Evolutionary conservation across 2,329 filamentous ascomycete species (phyloP).

Genomic region (Fusarium sp.): DNA sequence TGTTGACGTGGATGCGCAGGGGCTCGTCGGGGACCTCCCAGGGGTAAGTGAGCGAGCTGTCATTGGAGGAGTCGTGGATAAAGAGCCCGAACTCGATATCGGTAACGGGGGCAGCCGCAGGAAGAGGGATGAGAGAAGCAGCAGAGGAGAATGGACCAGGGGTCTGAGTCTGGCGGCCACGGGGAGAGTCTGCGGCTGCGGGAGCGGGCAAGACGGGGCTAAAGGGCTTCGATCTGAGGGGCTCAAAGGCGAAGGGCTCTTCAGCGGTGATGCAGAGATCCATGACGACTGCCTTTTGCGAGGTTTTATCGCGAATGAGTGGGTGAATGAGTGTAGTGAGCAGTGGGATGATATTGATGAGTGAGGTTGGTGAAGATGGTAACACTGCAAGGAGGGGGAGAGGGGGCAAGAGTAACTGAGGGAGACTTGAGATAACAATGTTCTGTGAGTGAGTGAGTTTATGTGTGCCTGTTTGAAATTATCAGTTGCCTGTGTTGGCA

Average conservation of each 20-base stretch:
- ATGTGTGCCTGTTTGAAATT: not conserved
- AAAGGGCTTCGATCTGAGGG: slow-evolving; percentile 40
- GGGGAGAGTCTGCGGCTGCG: slow-evolving; percentile 11
- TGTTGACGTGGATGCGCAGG: slow-evolving; percentile 35
- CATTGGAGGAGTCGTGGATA: slow-evolving; percentile 40
- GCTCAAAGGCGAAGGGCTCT: slow-evolving; percentile 44
- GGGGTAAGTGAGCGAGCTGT: slow-evolving; percentile 45
- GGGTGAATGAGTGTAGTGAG: not conserved
- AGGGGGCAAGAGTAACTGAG: not conserved
- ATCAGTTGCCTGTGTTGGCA: not conserved
- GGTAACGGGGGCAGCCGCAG: not conserved
- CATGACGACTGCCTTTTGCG: slow-evolving; percentile 22
- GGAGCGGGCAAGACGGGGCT: slow-evolving; percentile 25
- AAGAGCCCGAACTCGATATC: slow-evolving; percentile 47
- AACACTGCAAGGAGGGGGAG: slow-evolving; percentile 1
- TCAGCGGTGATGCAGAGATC: slow-evolving; percentile 49
- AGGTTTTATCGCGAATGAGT: not conserved
- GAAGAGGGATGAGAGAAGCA: slow-evolving; percentile 2
- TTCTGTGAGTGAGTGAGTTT: not conserved
- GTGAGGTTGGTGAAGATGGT: not conserved
- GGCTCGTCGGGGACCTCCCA: slow-evolving; percentile 44
- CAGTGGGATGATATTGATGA: not conserved
- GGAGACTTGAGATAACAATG: too few species aligned
- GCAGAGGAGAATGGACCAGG: slow-evolving; percentile 3
- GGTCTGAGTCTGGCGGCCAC: slow-evolving; percentile 22